Evolutionary conservation across 768 basidiomycete species (phyloP).

Genomic region (Tulasnella sp.): DNA sequence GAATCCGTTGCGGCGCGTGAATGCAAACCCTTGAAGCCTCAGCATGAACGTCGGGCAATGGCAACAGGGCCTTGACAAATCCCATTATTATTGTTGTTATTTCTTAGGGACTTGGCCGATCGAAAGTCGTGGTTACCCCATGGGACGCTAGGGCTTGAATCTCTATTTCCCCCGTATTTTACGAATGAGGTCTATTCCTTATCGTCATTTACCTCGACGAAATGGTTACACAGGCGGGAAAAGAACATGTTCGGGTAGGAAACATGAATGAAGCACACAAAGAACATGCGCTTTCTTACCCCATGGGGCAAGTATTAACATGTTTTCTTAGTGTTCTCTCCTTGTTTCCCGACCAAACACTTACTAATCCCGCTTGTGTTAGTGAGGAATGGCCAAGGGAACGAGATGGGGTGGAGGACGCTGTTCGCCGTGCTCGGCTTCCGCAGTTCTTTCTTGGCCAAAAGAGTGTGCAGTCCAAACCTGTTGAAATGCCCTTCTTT

Average conservation of each 20-base stretch:
- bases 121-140: background rate
- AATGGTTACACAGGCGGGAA: too few species aligned
- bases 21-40: background rate
- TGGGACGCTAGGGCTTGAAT: background rate
- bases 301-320: too few species aligned
- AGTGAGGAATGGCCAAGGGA: background rate
- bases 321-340: too few species aligned
- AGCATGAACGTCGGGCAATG: background rate
- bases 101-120: background rate
- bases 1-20: background rate
- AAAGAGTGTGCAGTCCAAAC: background rate
- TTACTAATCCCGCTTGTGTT: background rate
- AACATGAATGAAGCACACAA: too few species aligned
- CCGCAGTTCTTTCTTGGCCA: background rate
- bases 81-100: too few species aligned
- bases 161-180: background rate
- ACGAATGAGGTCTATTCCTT: background rate
- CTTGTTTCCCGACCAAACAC: too few species aligned
- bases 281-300: too few species aligned
- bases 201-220: background rate
- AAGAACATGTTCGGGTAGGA: background rate
- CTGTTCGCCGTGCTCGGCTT: background rate
- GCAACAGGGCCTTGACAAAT: too few species aligned
- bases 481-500: background rate
- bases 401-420: background rate